Percentiles rank a stretch among this genome's conserved stretches.
Evolutionary conservation across 2,329 filamentous ascomycete species (phyloP).

Genomic region (Fusarium solani-melongenae): DNA sequence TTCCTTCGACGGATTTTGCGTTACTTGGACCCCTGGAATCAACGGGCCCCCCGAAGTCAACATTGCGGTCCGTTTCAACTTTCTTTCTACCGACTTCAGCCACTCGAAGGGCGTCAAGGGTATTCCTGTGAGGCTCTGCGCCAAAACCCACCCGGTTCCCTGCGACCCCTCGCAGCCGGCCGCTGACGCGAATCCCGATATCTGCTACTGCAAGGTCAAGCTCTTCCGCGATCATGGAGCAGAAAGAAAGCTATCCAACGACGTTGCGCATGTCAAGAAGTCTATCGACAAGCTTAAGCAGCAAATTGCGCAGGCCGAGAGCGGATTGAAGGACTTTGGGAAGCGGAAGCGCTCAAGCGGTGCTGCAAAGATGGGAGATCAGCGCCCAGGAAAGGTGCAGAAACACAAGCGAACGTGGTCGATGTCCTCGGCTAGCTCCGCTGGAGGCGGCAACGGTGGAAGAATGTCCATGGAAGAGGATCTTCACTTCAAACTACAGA

Average conservation of each 20-base stretch:
- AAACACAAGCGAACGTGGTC: constrained; percentile 98
- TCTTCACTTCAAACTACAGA: constrained; percentile 80
- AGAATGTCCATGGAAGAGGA: constrained; percentile 76
- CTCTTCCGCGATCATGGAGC: constrained; percentile 96
- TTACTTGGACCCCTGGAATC: constrained; percentile 83
- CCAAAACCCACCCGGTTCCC: constrained; percentile 81
- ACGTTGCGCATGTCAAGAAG: constrained; percentile 94
- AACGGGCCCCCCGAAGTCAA: constrained; percentile 80
- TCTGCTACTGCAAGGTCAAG: constrained; percentile 97
- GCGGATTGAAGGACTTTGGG: constrained; percentile 73
- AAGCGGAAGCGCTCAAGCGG: constrained; percentile 71
- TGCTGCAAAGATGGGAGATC: constrained; percentile 58
- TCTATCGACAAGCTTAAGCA: constrained; percentile 96
- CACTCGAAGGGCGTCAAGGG: constrained; percentile 99
- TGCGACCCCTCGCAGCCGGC: constrained; percentile 61
- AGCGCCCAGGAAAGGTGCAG: constrained; percentile 81
- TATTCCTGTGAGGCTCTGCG: constrained; percentile 91
- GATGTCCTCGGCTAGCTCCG: constrained; percentile 82
- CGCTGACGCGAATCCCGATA: constrained; percentile 67
- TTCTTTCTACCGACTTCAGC: constrained; percentile 97
- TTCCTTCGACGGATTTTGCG: constrained; percentile 94
- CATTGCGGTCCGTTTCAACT: constrained; percentile 95
- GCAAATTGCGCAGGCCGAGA: constrained; percentile 84
- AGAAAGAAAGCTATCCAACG: constrained; percentile 93
- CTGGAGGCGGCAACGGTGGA: constrained; percentile 52